Evolutionary conservation across 805 yeast species (phyloP).

Genomic region (Monosporozyma unispora): DNA sequence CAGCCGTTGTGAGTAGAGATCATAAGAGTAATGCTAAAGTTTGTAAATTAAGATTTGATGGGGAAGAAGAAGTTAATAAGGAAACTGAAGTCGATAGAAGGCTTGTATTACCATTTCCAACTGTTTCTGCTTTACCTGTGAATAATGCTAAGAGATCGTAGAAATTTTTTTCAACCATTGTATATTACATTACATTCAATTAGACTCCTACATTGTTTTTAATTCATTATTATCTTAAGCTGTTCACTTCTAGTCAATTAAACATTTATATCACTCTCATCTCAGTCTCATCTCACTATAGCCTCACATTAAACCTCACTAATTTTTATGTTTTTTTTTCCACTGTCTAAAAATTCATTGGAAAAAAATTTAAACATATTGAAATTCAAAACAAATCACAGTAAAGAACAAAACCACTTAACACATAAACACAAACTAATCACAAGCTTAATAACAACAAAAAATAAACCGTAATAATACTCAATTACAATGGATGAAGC

Average conservation of each 20-base stretch:
- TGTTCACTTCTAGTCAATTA: too few relatives aligned
- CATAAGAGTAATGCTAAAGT: conserved; percentile 52
- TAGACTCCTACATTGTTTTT: neutral
- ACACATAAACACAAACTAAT: neutral
- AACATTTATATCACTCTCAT: neutral
- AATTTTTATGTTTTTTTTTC: neutral
- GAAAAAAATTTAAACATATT: neutral
- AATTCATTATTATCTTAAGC: neutral
- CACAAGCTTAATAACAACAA: neutral
- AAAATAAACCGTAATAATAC: too few relatives aligned
- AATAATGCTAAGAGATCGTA: conserved; percentile 2
- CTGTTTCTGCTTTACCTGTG: conserved; percentile 13
- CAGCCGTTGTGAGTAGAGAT: conserved; percentile 80
- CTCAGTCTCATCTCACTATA: neutral
- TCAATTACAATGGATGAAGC: conserved; percentile 6
- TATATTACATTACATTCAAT: too few relatives aligned
- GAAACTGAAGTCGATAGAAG: conserved; percentile 88
- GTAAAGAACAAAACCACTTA: neutral
- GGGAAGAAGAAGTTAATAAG: conserved; percentile 93
- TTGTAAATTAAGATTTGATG: conserved; percentile 80
- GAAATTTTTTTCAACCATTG: neutral
- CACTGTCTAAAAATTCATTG: neutral
- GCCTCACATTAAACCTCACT: neutral
- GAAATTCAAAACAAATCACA: neutral
- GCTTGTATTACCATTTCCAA: conserved; percentile 70